phyloP scores from a whole-genome alignment of 192 early-diverging fungal species.

The Coemansia sp. region DNA sequence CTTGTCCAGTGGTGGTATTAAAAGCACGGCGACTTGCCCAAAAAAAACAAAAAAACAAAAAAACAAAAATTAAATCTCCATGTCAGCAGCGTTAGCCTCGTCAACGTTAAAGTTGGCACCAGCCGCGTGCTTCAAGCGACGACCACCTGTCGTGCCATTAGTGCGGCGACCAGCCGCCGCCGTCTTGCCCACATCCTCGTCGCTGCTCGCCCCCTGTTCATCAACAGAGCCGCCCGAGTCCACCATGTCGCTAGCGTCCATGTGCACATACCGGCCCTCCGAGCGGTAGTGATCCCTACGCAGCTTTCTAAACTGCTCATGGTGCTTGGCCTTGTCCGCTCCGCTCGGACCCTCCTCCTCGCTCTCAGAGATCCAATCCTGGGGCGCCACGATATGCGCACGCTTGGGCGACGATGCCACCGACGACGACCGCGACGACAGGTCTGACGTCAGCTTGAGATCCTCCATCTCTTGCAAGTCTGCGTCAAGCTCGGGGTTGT shows the following conservation, averaged over 20 bases:
- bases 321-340: constrained; percentile 60
- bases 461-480: constrained; percentile 52
- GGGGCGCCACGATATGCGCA: constrained; percentile 39
- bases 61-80: constrained; percentile 24
- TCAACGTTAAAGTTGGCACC: constrained; percentile 10
- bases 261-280: constrained; percentile 51
- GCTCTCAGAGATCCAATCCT: constrained; percentile 43
- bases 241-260: constrained; percentile 48
- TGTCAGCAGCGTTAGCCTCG: constrained; percentile 20
- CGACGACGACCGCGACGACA: constrained; percentile 44
- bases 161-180: neutral
- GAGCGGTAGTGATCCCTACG: constrained; percentile 83
- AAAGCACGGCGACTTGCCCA: too few species aligned
- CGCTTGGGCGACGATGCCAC: constrained; percentile 58
- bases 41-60: constrained; percentile 1
- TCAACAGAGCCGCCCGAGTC: constrained; percentile 57
- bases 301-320: constrained; percentile 71
- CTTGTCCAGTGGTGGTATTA: too few species aligned
- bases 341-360: constrained; percentile 36
- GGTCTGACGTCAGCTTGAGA: constrained; percentile 32
- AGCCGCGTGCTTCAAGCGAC: neutral
- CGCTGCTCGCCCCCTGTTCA: constrained; percentile 14
- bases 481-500: constrained; percentile 78
- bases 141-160: neutral
- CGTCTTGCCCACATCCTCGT: neutral